These are phyloP conservation scores for Leccinum angustisporum DNA, from an alignment of 1,284 basidiomycete genomes.

Conservation along the genomic window DNA sequence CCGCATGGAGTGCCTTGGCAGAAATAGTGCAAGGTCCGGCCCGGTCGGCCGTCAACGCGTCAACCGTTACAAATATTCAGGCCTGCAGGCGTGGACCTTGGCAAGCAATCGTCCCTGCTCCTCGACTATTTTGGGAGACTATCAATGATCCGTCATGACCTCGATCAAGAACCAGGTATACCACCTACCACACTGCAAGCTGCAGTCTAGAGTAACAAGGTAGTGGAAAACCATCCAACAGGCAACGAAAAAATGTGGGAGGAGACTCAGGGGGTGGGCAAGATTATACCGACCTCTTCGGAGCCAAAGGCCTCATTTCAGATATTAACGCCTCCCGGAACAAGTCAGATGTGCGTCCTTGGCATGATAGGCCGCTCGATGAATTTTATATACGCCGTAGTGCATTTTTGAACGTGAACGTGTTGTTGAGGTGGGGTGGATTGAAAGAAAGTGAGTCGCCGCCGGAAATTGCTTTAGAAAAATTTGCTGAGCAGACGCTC, in stretches of 20 bases:
- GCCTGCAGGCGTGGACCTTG: slow-evolving; percentile 10
- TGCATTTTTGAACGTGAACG: neutral
- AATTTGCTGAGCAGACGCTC: neutral
- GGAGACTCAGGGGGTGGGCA: neutral
- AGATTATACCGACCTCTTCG: neutral
- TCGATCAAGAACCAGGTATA: neutral
- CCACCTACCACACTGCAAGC: neutral
- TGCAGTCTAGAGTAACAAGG: neutral
- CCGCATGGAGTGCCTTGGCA: neutral
- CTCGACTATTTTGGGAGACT: neutral
- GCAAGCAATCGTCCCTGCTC: slow-evolving; percentile 6
- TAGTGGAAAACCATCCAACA: neutral
- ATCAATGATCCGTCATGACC: neutral
- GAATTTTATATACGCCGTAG: neutral
- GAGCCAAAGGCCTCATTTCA: neutral
- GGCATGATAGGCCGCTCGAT: neutral
- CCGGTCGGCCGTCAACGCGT: slow-evolving; percentile 2
- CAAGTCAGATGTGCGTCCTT: neutral
- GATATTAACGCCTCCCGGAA: neutral
- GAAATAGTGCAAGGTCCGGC: neutral
- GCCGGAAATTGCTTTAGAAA: neutral
- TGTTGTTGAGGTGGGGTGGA: neutral
- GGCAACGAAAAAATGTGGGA: neutral
- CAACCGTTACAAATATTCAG: slow-evolving; percentile 5
- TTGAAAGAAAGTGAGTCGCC: neutral